A percentile compares a stretch with the other conserved stretches of the same genome.
phyloP scores from a whole-genome alignment of 1,139 yeast genomes.

The Keqinozyma sinolaborantium region DNA sequence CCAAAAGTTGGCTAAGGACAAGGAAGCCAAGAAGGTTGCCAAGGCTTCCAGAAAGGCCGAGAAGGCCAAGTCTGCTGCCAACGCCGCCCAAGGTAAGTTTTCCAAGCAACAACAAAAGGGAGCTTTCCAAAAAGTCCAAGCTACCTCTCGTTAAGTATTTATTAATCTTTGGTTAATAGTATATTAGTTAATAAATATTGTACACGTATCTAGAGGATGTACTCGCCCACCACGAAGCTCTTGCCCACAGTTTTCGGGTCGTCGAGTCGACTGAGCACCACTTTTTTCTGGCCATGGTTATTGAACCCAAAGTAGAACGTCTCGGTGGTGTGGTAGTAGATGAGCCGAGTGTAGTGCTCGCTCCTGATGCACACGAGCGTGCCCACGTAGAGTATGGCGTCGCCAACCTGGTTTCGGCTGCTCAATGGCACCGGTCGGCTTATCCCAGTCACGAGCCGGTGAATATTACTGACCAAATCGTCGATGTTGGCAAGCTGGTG shows the following conservation, averaged over 20 bases:
- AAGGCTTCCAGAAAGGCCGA: constrained; percentile 95
- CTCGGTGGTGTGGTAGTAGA: constrained; percentile 43
- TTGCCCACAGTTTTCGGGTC: constrained; percentile 14
- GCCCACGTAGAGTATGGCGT: constrained; percentile 26
- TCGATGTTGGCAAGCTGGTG: neutral
- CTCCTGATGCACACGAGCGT: constrained; percentile 18
- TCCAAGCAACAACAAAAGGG: constrained; percentile 89
- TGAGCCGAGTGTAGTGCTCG: constrained; percentile 13
- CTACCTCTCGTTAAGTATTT: constrained; percentile 79
- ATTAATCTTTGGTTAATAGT: constrained; percentile 12
- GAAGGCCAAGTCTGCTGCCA: constrained; percentile 81
- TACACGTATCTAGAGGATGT: constrained; percentile 12
- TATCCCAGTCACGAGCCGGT: neutral
- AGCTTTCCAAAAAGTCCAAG: constrained; percentile 94
- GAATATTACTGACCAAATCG: neutral
- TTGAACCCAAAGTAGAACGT: constrained; percentile 40
- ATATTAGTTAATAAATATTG: constrained; percentile 18
- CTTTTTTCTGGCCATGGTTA: constrained; percentile 12
- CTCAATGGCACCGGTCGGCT: neutral
- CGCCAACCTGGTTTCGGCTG: neutral
- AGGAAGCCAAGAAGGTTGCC: constrained; percentile 92
- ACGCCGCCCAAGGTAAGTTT: constrained; percentile 60
- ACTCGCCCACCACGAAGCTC: constrained; percentile 35
- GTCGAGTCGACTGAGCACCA: constrained; percentile 26
- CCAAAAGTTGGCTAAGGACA: constrained; percentile 83